A percentile compares a stretch with the other conserved stretches of the same genome.
These are phyloP conservation scores for Gossypium schwendimanii DNA, from an alignment of 441 rosid genomes.

Conservation along the genomic window DNA sequence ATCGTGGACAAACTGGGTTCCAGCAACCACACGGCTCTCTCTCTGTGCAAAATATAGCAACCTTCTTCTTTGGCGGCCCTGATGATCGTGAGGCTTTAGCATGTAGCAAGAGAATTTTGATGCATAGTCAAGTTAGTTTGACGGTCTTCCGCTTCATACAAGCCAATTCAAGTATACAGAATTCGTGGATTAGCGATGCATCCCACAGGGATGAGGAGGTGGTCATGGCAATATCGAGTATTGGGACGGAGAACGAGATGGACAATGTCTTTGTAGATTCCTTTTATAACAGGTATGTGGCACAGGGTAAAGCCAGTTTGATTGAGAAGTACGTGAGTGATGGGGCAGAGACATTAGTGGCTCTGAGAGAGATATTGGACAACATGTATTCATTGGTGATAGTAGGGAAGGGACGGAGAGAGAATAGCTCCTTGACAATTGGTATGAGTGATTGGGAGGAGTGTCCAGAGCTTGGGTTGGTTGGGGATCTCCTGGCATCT, in stretches of 20 bases:
- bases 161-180: constrained; percentile 3
- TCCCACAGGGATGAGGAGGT: constrained; percentile 31
- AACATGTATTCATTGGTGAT: constrained; percentile 41
- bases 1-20: constrained; percentile 60
- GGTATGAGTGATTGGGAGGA: constrained; percentile 73
- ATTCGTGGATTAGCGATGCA: constrained; percentile 13
- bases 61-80: constrained; percentile 73
- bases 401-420: constrained; percentile 54
- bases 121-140: constrained; percentile 38
- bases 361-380: constrained; percentile 29
- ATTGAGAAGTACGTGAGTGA: constrained; percentile 35
- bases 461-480: constrained; percentile 57
- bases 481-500: constrained; percentile 27
- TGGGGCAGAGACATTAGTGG: constrained; percentile 33
- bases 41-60: constrained; percentile 47
- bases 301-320: constrained; percentile 35
- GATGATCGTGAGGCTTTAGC: constrained; percentile 92
- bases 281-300: constrained; percentile 48
- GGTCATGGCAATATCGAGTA: constrained; percentile 37
- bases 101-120: constrained; percentile 45
- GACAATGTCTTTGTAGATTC: constrained; percentile 49
- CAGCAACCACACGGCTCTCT: constrained; percentile 48
- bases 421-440: constrained; percentile 31
- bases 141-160: constrained; percentile 54
- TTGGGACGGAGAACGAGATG: constrained; percentile 31